Evolutionary conservation across 1,139 yeast genomes (phyloP), one percentile per base, ranked within the genome.

Genomic region (Geotrichum australiense): DNA sequence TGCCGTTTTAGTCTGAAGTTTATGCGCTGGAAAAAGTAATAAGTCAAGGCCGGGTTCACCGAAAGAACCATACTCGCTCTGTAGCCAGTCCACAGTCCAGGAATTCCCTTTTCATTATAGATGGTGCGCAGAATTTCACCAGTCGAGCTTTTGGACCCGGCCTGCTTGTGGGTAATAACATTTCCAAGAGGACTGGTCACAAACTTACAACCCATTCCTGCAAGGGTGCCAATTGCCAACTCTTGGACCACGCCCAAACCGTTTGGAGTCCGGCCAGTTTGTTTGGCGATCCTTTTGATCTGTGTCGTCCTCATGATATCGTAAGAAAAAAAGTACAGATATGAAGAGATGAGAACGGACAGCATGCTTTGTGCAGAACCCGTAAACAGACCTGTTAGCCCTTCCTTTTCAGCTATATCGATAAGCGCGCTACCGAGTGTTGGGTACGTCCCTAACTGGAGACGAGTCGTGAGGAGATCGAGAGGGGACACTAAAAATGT

Each of bases 231-330:
- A 49, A 85, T 93, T 38, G 83, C 83, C 57, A 84, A 77, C 14
- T 91, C 80, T 61, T 85, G 94, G 35, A 84, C 78, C 28, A 91
- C 85, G 63, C 94, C 94, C 12, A 94, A 93, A 43, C 89, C 80
- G 24, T 94, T 80, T 21, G 73, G 66, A 12, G 69, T 69, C 52
- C 73, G 71, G 67, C 85, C 86, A 37, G 85, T 80, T 73, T 85
- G 80, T 59, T 79, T 83, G 56, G 83, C 94, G 55, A 47, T 91
- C 85, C 59, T 82, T 75, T 64, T 80, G 76, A 52, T 86, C 76
- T 51, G 93, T 85, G 71, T 89, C 72, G 70, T 83, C 79, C 58
- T 93, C 87, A 42, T 87, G 77, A 82, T 61, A 78, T 73, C 61
- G 80, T 84, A 50, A 85, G 95, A 45, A 89, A 91, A 47, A 79